Base-by-base conservation (phyloP, 108 stramenopile species). In the Cyclotella sp. region DNA sequence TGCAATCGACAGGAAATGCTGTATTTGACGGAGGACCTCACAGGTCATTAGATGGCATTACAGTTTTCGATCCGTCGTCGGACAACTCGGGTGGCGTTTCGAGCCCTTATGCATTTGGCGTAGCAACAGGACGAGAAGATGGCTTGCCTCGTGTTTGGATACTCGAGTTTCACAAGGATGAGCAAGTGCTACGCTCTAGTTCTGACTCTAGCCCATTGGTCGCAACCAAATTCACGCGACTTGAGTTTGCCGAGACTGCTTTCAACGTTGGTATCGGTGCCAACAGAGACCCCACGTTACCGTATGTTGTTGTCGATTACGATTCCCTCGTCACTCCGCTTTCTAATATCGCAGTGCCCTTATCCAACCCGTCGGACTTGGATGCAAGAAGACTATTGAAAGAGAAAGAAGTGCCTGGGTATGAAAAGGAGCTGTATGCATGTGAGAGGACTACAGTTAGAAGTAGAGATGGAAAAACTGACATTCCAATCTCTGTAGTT, bases 291-390 rank as follows among this genome's bases (percentile, higher is more conserved):
- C 95, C 71, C 77, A 87, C 94, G 19, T 85, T 93, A n/a, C 79
- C 85, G 26, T 77, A 70, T 18, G 77, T 98, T 53, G 83, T 92
- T 12, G 76, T 97, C 67, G 51, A 68, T 28, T 98, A 98, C 73
- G 90, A 93, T 73, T 93, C 92, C 13, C 66, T 96, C 42, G 77
- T 94, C 40, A 95, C 97, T 9, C 97, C 97, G 9, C 81, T 68
- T 10, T 78, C 88, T 43, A 70, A 83, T 29, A 72, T 94, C 16
- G 87, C 90, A 11, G 80, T 93, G 63, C 75, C 86, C 9, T 60
- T 93, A 42, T 55, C 77, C 63, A 66, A 72, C 49, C 82, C 86
- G 24, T 62, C 68, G 28, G 81, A 88, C 67, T 66, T 88, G 61
- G 19, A 70, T 16, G 58, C 34, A 1, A 63, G 93, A 27, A 81